These are phyloP conservation scores for Neofusicoccum ribis DNA, from an alignment of 2,329 filamentous ascomycete species.

Conservation along the genomic window DNA sequence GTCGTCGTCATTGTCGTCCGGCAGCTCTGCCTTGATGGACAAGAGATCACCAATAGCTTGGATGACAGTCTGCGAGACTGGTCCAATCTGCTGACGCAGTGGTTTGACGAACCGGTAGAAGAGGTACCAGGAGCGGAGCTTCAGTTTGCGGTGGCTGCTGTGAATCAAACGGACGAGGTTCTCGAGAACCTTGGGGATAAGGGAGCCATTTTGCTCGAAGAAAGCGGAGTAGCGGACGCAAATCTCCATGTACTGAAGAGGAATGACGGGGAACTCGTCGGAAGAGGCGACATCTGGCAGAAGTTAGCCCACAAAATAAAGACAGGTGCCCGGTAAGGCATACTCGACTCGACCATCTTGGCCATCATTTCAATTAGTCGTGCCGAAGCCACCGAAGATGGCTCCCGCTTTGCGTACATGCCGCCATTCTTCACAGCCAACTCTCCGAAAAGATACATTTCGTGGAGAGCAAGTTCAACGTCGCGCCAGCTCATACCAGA, in stretches of 20 bases:
- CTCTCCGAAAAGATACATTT: conserved; percentile 95
- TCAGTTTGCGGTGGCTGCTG: conserved; percentile 81
- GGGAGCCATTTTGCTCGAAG: conserved; percentile 79
- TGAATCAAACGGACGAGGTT: conserved; percentile 90
- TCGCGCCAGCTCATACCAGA: conserved; percentile 89
- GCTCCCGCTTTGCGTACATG: conserved; percentile 80
- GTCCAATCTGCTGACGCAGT: conserved; percentile 77
- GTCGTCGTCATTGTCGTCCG: conserved; percentile 75
- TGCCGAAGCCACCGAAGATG: conserved; percentile 75
- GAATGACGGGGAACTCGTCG: conserved; percentile 81
- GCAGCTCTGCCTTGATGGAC: conserved; percentile 85
- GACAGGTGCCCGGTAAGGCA: conserved; percentile 30
- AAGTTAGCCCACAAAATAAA: neutral
- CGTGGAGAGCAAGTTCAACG: conserved; percentile 86
- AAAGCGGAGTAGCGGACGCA: conserved; percentile 92
- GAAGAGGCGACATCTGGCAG: conserved; percentile 71
- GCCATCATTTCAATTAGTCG: conserved; percentile 88
- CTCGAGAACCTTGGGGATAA: conserved; percentile 84
- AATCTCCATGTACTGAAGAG: conserved; percentile 98
- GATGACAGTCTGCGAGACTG: conserved; percentile 88
- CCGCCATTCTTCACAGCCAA: conserved; percentile 86
- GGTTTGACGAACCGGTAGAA: conserved; percentile 93
- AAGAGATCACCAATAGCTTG: conserved; percentile 86
- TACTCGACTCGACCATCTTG: conserved; percentile 91
- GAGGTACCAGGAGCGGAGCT: conserved; percentile 92